Conservation (phyloP, 148 eudicot species). For the Silene uniflora region DNA sequence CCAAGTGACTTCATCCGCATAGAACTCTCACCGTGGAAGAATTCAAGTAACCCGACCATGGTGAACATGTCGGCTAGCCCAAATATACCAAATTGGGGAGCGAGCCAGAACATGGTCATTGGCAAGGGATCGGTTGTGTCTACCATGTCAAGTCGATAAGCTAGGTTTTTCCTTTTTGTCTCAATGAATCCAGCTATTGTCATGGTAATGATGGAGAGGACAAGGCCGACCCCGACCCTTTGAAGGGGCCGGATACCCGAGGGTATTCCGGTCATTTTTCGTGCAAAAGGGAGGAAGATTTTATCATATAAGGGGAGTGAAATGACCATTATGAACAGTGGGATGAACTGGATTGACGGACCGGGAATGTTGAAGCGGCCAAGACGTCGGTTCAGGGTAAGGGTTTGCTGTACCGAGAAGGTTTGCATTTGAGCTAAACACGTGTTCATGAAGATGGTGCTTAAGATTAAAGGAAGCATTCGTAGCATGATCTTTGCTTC, state of each 20-base stretch:
- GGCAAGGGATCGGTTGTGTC: neutral
- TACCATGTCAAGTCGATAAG: neutral
- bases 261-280: neutral
- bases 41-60: conserved; percentile 1
- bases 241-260: conserved; percentile 3
- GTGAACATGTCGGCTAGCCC: conserved; percentile 11
- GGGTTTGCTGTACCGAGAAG: conserved; percentile 5
- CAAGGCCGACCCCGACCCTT: conserved; percentile 4
- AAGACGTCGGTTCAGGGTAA: neutral
- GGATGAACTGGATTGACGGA: conserved; percentile 5
- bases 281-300: neutral
- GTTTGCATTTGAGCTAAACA: conserved; percentile 5
- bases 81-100: neutral
- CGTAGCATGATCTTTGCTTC: neutral
- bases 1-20: neutral
- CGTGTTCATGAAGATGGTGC: conserved; percentile 15
- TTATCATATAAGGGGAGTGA: conserved; percentile 1
- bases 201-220: neutral
- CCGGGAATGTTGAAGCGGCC: neutral
- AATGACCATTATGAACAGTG: neutral
- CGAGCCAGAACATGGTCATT: neutral
- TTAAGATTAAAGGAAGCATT: conserved; percentile 5
- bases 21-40: neutral
- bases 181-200: neutral
- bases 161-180: neutral